Evolutionary conservation across 345 rosid genomes (phyloP), one percentile per base, ranked within the genome.

Genomic region (Murraya paniculata): DNA sequence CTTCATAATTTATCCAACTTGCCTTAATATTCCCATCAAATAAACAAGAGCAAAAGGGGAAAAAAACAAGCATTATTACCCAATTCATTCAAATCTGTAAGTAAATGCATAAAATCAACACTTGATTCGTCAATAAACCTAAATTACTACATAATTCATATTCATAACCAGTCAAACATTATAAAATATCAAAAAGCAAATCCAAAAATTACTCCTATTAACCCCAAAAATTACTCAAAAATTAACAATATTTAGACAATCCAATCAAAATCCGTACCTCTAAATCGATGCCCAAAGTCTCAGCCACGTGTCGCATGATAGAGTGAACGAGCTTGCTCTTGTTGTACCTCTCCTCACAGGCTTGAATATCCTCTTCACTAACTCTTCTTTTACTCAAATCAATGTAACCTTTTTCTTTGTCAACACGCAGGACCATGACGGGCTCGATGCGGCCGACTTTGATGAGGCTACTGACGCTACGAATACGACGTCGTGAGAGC

Each of bases 241-340:
- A 31, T n/a, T 24, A 14, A 56, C 1, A 73, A 9, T 53, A 24
- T 28, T 50, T 11, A 9, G 5, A 45, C 22, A 6, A 71, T 21
- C 8, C 10, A 61, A 74, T 16, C n/a, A 68, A 48, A 45, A 41
- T 13, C 14, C 6, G 10, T 80, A 94, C 99, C 99, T 96, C 99
- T 76, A 96, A 90, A 87, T 92, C 98, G 56, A 94, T 80, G 2
- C 87, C 84, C 66, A 94, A 36, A 25, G 99, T 96, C 91, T 94
- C 98, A 2, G 97, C 98, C 1, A 96, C 99, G 70, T 96, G 99
- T 6, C 98, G 93, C 97, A 96, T 94, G 78, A 96, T 96, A 72
- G 98, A 96, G 82, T 96, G 99, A 2, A 96, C 99, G 38, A 96
- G 98, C 89, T 96, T 96, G 86, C 99, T 96, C 93, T 96, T 96